Percentiles rank a stretch among this genome's conserved stretches.
Evolutionary conservation across 2,329 filamentous ascomycete genomes (phyloP).

Genomic region (Apiospora rasikravindrae): DNA sequence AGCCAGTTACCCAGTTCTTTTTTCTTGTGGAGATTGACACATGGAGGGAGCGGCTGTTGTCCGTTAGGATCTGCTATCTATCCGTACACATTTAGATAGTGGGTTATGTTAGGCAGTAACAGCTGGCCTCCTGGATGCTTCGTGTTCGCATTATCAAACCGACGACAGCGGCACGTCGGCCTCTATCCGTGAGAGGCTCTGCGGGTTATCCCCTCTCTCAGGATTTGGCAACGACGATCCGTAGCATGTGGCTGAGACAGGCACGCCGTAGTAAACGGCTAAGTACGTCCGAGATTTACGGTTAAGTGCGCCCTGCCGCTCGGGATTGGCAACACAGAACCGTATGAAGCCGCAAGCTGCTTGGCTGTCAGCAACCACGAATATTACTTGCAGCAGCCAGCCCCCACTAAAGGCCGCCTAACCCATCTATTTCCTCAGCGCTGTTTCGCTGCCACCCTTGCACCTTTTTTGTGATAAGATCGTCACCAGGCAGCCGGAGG

Average conservation of each 20-base stretch:
- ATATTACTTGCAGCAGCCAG: conserved; percentile 1
- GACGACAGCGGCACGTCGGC: neutral
- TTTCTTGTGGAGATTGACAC: neutral
- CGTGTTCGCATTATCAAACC: neutral
- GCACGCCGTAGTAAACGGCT: neutral
- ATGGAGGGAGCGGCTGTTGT: neutral
- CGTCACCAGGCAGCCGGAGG: conserved; percentile 17
- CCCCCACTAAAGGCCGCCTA: neutral
- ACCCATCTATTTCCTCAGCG: neutral
- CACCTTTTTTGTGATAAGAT: neutral
- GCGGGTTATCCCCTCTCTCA: neutral
- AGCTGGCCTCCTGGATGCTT: neutral
- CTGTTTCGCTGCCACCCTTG: conserved; percentile 5
- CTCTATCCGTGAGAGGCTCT: neutral
- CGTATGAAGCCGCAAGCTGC: neutral
- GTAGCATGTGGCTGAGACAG: conserved; percentile 1
- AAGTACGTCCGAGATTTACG: neutral
- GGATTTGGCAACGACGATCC: neutral
- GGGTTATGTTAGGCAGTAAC: no score
- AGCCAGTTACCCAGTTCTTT: neutral
- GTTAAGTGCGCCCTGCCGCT: neutral
- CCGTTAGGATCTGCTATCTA: neutral
- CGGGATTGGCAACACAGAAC: neutral
- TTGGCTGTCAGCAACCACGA: neutral
- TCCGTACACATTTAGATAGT: neutral